Base-by-base conservation (phyloP, 179 eudicot species). In the Corrigiola litoralis region DNA sequence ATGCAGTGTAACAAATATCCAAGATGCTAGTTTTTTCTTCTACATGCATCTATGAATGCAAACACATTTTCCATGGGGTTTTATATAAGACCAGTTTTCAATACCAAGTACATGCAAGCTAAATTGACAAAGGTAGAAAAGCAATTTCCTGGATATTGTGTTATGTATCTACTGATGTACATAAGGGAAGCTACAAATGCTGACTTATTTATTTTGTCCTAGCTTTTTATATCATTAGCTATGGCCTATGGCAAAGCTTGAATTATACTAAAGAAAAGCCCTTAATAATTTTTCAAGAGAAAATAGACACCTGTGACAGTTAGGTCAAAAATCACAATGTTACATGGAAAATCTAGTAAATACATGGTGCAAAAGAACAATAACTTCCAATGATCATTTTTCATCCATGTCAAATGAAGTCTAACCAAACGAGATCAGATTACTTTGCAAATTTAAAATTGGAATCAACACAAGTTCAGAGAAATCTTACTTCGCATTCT, bases 401-500 rank as follows among this genome's bases (percentile, higher is more conserved):
- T 28, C 24, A 21, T 14, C 40, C 57, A 41, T 4, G 40, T 13
- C 37, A 25, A 3, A 32, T 20, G 17, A 0, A 25, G 17, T 13
- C 25, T n/a, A 12, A 10, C 2, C 11, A 41, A 65, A 24, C n/a
- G 11, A 27, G 21, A 66, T 12, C 48, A 14, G 9, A 28, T 12
- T n/a, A n/a, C n/a, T n/a, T n/a, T n/a, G n/a, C n/a, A n/a, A n/a
- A n/a, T n/a, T n/a, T n/a, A n/a, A 5, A 24, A 33, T 1, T 24
- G 20, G 12, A 34, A 42, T 31, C 14, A 44, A 41, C 9, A 37
- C 16, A 8, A 61, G 31, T 13, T 8, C 33, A 33, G 48, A 37
- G n/a, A 28, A 63, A 50, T 33, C 86, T 87, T 85, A 94, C 99
- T 74, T 94, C 95, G 53, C 99, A 94, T 66, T 84, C 79, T 33